Base-by-base conservation (phyloP, 2,329 filamentous ascomycete species). In the Diaporthe ilicicola region DNA sequence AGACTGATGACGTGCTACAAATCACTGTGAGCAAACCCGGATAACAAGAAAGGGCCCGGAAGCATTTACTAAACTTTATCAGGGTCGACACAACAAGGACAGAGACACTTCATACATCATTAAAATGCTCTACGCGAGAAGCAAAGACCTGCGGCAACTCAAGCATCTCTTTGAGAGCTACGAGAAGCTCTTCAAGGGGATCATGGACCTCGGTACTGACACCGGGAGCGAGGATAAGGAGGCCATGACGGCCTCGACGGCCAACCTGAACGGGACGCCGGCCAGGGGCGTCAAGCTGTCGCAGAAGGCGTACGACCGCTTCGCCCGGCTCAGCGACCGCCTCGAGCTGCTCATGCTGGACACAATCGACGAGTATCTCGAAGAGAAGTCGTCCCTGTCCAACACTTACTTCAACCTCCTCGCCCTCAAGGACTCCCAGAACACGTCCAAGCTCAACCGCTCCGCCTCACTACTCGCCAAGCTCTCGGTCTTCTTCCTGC, bases 341-440 rank as follows among this genome's bases (percentile, higher is more conserved):
- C 84, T 91, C 68, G 83, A 87, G 69, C 82, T 90, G 50, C 86
- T 91, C 61, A 90, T 91, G 72, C 78, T 92, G 50, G 88, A 85
- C 74, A 88, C 90, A 70, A 89, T 91, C 32, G 83, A 88, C 64
- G 89, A 90, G 75, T 89, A 89, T 70, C 79, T 94, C 27, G 88
- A 88, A 34, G 92, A 94, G 79, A 94, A 93, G 77, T 90, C 91
- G 32, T 89, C 89, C 0, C 82, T 94, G 32, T 90, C 92, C 4
- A 88, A 88, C 73, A 89, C 93, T 77, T 94, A 94, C 78, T 94
- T 94, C 84, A 93, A 92, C 78, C 86, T 94, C 74, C 93, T 92
- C 70, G 89, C 92, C 22, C 89, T 94, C 76, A 93, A 92, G 77
- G 91, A 94, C 79, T 93, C 91, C 0, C 88, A 90, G 74, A 89